Percentiles rank a stretch among this genome's conserved stretches.
These are phyloP conservation scores for Ajuga chamaepitys DNA, from an alignment of 257 asterid genomes.

Conservation along the genomic window DNA sequence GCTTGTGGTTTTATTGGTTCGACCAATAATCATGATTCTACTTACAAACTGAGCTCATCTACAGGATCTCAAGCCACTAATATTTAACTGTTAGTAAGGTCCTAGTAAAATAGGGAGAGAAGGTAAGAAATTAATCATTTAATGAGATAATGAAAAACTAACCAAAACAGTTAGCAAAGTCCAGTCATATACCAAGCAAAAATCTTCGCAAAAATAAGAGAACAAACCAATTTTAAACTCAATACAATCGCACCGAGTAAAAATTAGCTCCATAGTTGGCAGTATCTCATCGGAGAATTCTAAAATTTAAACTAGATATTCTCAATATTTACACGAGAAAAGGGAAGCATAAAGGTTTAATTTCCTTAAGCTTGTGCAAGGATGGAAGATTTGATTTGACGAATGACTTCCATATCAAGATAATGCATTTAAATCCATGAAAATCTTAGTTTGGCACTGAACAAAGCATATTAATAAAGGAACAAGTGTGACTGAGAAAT, in stretches of 20 bases:
- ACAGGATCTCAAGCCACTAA: background rate
- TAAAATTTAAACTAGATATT: background rate
- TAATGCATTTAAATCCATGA: too few species aligned
- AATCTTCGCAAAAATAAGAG: background rate
- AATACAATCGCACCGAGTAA: background rate
- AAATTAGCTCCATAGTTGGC: background rate
- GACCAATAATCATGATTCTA: background rate
- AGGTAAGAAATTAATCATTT: too few species aligned
- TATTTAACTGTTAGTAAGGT: background rate
- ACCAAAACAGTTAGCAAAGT: background rate
- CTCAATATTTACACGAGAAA: background rate
- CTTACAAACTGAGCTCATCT: background rate
- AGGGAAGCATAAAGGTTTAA: too few species aligned
- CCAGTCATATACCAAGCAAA: background rate
- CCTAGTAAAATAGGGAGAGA: background rate
- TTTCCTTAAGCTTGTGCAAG: too few species aligned
- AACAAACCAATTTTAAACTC: background rate
- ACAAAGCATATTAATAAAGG: too few species aligned
- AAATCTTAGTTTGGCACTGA: too few species aligned
- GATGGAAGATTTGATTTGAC: too few species aligned
- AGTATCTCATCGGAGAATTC: background rate
- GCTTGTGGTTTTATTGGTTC: background rate
- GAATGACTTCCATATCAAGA: too few species aligned
- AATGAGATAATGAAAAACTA: too few species aligned
- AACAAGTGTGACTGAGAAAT: too few species aligned